Conservation (phyloP, 2,329 filamentous ascomycete genomes). For the Leptosphaerulina australis region DNA sequence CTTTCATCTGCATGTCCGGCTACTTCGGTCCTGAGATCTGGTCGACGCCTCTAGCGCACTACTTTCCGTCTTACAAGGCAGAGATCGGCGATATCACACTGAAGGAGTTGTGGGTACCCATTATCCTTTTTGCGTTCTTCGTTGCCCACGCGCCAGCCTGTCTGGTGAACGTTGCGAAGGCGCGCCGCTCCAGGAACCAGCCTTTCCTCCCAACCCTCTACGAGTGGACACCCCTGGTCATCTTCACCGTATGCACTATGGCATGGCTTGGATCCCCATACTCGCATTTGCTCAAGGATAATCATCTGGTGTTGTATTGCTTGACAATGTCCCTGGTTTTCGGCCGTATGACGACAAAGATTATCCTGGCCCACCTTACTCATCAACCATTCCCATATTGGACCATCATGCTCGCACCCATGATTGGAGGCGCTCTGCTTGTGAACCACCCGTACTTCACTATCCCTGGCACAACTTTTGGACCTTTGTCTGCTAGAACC, state of each 20-base stretch:
- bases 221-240: constrained; percentile 89
- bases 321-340: constrained; percentile 96
- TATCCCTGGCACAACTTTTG: constrained; percentile 53
- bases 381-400: constrained; percentile 95
- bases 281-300: constrained; percentile 78
- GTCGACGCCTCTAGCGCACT: constrained; percentile 73
- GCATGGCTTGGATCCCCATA: constrained; percentile 91
- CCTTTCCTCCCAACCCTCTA: constrained; percentile 83
- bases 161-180: constrained; percentile 80
- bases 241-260: constrained; percentile 76
- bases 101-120: constrained; percentile 83
- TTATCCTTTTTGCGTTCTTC: constrained; percentile 55
- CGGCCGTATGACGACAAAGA: constrained; percentile 97
- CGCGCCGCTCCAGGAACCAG: constrained; percentile 72
- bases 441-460: constrained; percentile 77
- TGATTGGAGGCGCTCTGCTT: constrained; percentile 82
- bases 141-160: constrained; percentile 82
- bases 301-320: constrained; percentile 91
- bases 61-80: constrained; percentile 45
- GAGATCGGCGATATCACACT: constrained; percentile 77
- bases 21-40: constrained; percentile 88
- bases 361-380: constrained; percentile 94
- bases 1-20: constrained; percentile 84
- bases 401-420: constrained; percentile 87
- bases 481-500: constrained; percentile 65